These are phyloP conservation scores for Penicillium thymicola DNA, from an alignment of 2,329 filamentous ascomycete genomes.

Conservation along the genomic window DNA sequence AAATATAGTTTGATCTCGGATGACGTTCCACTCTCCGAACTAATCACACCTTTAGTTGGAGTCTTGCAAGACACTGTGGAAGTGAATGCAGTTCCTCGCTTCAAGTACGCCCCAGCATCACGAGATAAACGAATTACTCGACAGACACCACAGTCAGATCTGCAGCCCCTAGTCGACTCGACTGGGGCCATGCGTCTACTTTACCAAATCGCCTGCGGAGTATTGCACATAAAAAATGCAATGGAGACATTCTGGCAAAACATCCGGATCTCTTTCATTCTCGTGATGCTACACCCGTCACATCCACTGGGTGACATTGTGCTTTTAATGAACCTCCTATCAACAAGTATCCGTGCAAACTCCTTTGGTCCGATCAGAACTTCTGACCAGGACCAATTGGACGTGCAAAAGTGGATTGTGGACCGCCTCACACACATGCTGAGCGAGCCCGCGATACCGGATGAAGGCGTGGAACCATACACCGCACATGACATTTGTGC, in stretches of 20 bases:
- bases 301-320: constrained; percentile 57
- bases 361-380: constrained; percentile 55
- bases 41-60: constrained; percentile 39
- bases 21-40: constrained; percentile 33
- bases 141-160: constrained; percentile 40
- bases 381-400: constrained; percentile 37
- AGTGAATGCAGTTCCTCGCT: constrained; percentile 54
- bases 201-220: constrained; percentile 50
- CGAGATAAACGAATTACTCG: constrained; percentile 40
- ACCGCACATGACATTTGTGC: constrained; percentile 38
- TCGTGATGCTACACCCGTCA: constrained; percentile 57
- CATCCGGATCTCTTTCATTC: constrained; percentile 56
- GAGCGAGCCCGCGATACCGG: constrained; percentile 50
- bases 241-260: constrained; percentile 53
- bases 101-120: constrained; percentile 44
- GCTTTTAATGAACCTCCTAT: constrained; percentile 53
- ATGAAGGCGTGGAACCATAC: constrained; percentile 44
- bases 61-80: constrained; percentile 48
- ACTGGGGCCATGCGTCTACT: constrained; percentile 55
- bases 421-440: constrained; percentile 58
- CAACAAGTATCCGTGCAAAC: constrained; percentile 51
- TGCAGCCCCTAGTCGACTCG: constrained; percentile 52
- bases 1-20: constrained; percentile 42
- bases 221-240: constrained; percentile 43
- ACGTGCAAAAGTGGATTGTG: constrained; percentile 49